Percentiles rank a stretch among this genome's conserved stretches.
Conservation (phyloP, 805 yeast species). For the Candida takata region DNA sequence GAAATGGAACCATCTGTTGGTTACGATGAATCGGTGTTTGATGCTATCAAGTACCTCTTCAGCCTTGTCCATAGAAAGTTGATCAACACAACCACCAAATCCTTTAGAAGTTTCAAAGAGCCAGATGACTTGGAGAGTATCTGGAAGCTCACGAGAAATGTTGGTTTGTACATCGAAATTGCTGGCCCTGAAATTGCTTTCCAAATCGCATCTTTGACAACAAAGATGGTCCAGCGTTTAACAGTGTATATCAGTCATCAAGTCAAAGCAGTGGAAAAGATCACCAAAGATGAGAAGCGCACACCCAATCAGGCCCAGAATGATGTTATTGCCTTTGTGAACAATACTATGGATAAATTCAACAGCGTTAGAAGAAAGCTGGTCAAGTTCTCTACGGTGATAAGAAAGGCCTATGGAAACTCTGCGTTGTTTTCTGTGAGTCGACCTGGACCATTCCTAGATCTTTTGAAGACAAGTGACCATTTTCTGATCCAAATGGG, state of each 20-base stretch:
- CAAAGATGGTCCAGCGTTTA: conserved; percentile 62
- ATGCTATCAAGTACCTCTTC: conserved; percentile 67
- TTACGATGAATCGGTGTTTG: conserved; percentile 61
- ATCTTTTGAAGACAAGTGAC: conserved; percentile 51
- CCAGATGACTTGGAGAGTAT: conserved; percentile 83
- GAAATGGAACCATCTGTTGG: conserved; percentile 55
- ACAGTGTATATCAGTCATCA: conserved; percentile 68
- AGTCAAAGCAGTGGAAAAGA: conserved; percentile 50
- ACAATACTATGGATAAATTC: conserved; percentile 59
- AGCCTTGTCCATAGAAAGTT: conserved; percentile 68
- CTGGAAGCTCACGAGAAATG: conserved; percentile 69
- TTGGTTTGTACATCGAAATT: conserved; percentile 73
- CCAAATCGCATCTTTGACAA: conserved; percentile 58
- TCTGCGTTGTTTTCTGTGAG: conserved; percentile 55
- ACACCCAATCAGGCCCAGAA: conserved; percentile 19
- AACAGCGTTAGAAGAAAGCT: conserved; percentile 77
- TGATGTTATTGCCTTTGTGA: conserved; percentile 34
- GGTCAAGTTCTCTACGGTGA: conserved; percentile 63
- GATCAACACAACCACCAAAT: conserved; percentile 63
- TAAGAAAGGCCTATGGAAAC: conserved; percentile 68
- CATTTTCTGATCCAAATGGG: conserved; percentile 77
- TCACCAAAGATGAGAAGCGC: conserved; percentile 16
- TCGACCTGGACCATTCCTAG: conserved; percentile 45
- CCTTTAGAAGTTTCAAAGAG: conserved; percentile 80
- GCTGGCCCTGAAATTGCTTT: conserved; percentile 79